phyloP scores from a whole-genome alignment of 176 grass and related monocot species.

The Miscanthus lutarioriparius region DNA sequence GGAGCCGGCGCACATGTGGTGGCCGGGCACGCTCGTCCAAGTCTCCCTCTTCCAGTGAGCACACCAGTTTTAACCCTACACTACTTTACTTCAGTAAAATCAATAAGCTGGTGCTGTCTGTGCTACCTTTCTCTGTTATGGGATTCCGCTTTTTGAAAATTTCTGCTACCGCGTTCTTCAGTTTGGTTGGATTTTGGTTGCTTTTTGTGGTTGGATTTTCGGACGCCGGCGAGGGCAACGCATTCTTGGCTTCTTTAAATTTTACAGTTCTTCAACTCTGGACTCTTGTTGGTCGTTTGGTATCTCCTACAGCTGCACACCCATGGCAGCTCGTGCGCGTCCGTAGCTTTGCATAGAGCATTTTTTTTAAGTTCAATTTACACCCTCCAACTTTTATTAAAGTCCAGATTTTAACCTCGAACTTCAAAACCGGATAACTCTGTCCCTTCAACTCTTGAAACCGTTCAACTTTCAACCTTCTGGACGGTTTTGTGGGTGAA shows the following conservation, averaged over 20 bases:
- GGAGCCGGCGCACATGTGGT: conserved; percentile 96
- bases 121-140: not conserved
- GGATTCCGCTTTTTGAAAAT: not conserved
- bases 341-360: not conserved
- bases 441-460: no score
- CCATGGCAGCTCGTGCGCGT: not conserved
- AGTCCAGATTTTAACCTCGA: no score
- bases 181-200: conserved; percentile 19
- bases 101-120: not conserved
- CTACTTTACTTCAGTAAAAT: not conserved
- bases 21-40: conserved; percentile 85
- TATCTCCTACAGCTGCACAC: not conserved
- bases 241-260: not conserved
- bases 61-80: not conserved
- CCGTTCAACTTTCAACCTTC: no score
- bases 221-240: not conserved
- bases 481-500: no score
- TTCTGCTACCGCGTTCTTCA: not conserved
- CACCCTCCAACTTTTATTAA: no score
- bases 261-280: not conserved
- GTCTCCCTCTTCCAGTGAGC: conserved; percentile 89
- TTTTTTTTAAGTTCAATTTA: no score
- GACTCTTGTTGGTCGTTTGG: not conserved
- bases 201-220: not conserved
- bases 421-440: no score